Conservation (phyloP, 2,329 filamentous ascomycete species). For the Aspergillus caelatus region DNA sequence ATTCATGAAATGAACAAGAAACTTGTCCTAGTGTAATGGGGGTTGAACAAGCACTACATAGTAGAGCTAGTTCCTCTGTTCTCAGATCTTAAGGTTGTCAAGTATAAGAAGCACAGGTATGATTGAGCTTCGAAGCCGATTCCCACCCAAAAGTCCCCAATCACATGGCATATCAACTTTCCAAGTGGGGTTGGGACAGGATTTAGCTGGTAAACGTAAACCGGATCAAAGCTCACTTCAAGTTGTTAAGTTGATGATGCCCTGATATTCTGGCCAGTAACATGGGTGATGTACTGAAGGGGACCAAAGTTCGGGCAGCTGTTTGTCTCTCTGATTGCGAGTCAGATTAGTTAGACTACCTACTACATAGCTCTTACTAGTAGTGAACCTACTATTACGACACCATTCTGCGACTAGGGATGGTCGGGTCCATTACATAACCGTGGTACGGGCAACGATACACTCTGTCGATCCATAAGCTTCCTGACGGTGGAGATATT, state of each 20-base stretch:
- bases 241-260: neutral
- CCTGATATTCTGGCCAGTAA: neutral
- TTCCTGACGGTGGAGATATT: neutral
- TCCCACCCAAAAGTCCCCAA: neutral
- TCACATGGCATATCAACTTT: neutral
- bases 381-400: conserved; percentile 9
- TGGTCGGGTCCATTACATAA: neutral
- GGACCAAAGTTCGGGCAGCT: neutral
- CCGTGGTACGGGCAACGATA: conserved; percentile 4
- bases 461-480: neutral
- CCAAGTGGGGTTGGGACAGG: neutral
- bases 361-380: neutral
- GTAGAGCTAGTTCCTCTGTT: neutral
- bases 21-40: neutral
- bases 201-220: neutral
- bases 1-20: neutral
- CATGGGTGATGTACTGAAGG: neutral
- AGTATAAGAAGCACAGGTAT: neutral
- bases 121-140: neutral
- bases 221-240: neutral
- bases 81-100: neutral
- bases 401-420: conserved; percentile 10
- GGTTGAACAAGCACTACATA: neutral
- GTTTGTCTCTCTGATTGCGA: neutral
- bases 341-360: neutral